A percentile compares a stretch with the other conserved stretches of the same genome.
Conservation (phyloP, 2,329 filamentous ascomycete genomes). For the Periglandula ipomoeae region DNA sequence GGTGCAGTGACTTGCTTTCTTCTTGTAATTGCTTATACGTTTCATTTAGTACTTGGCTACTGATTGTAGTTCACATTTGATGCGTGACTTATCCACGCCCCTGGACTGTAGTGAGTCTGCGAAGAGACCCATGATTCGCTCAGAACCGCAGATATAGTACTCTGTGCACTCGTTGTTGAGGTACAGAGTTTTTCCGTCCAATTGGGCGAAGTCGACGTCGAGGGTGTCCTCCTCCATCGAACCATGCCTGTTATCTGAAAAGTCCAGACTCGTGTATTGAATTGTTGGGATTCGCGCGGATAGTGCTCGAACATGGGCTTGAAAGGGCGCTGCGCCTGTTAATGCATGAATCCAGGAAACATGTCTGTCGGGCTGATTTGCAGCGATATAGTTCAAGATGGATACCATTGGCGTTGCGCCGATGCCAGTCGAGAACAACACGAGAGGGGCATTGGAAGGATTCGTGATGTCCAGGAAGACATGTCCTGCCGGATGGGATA, state of each 20-base stretch:
- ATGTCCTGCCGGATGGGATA: too few relatives aligned
- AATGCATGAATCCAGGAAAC: too few relatives aligned
- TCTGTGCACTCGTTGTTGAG: conserved; percentile 36
- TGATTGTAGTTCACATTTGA: conserved; percentile 34
- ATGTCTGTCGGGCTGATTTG: too few relatives aligned
- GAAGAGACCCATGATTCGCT: conserved; percentile 46
- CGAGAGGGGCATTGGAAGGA: too few relatives aligned
- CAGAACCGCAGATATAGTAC: conserved; percentile 46
- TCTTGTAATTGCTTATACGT: neutral
- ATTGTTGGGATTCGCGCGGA: too few relatives aligned
- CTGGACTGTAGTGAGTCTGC: conserved; percentile 30
- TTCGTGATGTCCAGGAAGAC: too few relatives aligned
- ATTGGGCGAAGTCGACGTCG: conserved; percentile 36
- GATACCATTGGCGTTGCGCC: too few relatives aligned
- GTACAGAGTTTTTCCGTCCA: conserved; percentile 32
- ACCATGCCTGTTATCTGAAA: conserved; percentile 29
- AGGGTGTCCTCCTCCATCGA: conserved; percentile 25
- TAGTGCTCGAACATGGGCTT: too few relatives aligned
- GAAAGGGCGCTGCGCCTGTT: too few relatives aligned
- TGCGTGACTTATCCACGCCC: conserved; percentile 27
- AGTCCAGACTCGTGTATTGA: conserved; percentile 31
- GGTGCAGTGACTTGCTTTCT: too few relatives aligned
- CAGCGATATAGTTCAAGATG: too few relatives aligned
- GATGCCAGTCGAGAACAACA: too few relatives aligned
- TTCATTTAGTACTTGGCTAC: conserved; percentile 21